Evolutionary conservation across 441 rosid genomes (phyloP).

Genomic region (Euphorbia neoarborescens): DNA sequence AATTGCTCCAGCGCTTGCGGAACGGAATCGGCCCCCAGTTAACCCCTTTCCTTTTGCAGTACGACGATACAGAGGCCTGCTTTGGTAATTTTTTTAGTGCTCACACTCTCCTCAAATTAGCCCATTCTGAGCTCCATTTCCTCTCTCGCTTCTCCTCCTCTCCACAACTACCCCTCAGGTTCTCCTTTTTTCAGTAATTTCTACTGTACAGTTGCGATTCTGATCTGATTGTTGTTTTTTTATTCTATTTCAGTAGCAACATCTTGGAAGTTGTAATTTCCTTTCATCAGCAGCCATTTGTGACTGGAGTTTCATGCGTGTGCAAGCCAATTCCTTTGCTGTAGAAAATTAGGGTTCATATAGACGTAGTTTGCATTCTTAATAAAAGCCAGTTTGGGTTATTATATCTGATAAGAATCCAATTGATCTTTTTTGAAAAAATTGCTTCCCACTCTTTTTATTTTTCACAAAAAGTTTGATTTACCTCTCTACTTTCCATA

Average conservation of each 20-base stretch:
- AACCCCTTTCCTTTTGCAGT: slow-evolving; percentile 82
- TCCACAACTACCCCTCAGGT: slow-evolving; percentile 35
- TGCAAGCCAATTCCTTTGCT: slow-evolving; percentile 53
- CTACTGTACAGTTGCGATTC: background rate
- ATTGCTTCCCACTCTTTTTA: too few species aligned
- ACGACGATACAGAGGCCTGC: slow-evolving; percentile 89
- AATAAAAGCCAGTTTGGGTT: slow-evolving; percentile 54
- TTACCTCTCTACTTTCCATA: too few species aligned
- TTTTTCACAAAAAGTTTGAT: too few species aligned
- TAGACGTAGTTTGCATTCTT: slow-evolving; percentile 62
- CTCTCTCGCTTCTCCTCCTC: slow-evolving; percentile 37
- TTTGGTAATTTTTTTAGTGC: slow-evolving; percentile 73
- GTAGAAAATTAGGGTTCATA: slow-evolving; percentile 33
- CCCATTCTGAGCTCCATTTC: slow-evolving; percentile 63
- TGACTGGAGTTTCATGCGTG: slow-evolving; percentile 68
- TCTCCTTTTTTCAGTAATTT: background rate
- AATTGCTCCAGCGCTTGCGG: slow-evolving; percentile 93
- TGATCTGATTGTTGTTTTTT: background rate
- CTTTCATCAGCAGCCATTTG: slow-evolving; percentile 46
- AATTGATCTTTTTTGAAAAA: slow-evolving; percentile 39
- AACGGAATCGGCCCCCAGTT: slow-evolving; percentile 97
- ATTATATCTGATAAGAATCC: slow-evolving; percentile 67
- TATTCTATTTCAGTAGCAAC: slow-evolving; percentile 45
- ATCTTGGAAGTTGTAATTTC: slow-evolving; percentile 60
- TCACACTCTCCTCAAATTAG: slow-evolving; percentile 63